Conservation (phyloP, 352 stramenopile species). For the Phytophthora hibernalis region DNA sequence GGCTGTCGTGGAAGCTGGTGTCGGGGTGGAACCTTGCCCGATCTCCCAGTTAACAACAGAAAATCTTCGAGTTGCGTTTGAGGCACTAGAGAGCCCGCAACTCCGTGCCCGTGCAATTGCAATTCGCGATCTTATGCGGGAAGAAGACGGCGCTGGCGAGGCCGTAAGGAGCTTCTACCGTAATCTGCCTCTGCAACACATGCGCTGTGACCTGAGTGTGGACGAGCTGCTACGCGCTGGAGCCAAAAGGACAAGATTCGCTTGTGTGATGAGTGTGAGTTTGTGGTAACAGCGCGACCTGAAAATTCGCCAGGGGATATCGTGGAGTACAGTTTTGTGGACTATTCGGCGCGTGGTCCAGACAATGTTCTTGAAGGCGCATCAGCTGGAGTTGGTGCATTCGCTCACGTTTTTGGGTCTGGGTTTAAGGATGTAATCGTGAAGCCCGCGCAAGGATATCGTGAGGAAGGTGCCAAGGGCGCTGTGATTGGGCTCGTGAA, state of each 20-base stretch:
- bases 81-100: slow-evolving; percentile 57
- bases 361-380: slow-evolving; percentile 59
- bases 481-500: slow-evolving; percentile 69
- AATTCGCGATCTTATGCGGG: slow-evolving; percentile 68
- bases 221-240: slow-evolving; percentile 60
- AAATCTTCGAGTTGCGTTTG: slow-evolving; percentile 81
- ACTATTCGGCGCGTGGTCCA: slow-evolving; percentile 68
- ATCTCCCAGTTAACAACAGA: slow-evolving; percentile 85
- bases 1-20: slow-evolving; percentile 80
- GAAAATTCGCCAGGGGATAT: slow-evolving; percentile 59
- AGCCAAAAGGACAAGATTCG: slow-evolving; percentile 59
- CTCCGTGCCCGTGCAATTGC: slow-evolving; percentile 57
- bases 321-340: slow-evolving; percentile 67
- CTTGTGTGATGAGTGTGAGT: slow-evolving; percentile 66
- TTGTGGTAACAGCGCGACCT: slow-evolving; percentile 49
- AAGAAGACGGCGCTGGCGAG: slow-evolving; percentile 87
- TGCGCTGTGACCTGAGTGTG: slow-evolving; percentile 82
- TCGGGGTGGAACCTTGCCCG: slow-evolving; percentile 88
- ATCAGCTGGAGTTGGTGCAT: slow-evolving; percentile 57
- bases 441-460: slow-evolving; percentile 64
- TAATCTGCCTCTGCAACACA: slow-evolving; percentile 84
- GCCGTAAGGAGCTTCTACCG: slow-evolving; percentile 90
- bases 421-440: slow-evolving; percentile 72
- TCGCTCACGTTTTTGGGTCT: slow-evolving; percentile 70
- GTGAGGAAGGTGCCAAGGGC: slow-evolving; percentile 63